Percentiles rank a stretch among this genome's conserved stretches.
phyloP scores from a whole-genome alignment of 1,139 yeast species.

The Geotrichum citri-aurantii region DNA sequence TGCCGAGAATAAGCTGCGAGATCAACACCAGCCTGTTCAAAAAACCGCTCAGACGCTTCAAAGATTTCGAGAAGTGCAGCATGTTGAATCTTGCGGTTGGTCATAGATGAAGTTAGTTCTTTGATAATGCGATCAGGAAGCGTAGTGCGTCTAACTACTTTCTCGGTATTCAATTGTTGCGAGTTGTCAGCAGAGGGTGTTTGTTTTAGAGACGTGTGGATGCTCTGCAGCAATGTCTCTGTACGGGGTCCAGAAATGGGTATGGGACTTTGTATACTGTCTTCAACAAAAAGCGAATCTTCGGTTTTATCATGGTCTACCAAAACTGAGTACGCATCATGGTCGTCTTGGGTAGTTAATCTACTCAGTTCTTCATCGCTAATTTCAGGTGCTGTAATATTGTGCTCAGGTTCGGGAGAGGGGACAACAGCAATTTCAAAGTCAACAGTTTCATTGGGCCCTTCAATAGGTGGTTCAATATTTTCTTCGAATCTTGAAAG shows the following conservation, averaged over 20 bases:
- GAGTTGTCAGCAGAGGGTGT: background rate
- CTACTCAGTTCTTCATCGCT: background rate
- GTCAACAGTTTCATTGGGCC: background rate
- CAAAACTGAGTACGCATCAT: constrained; percentile 8
- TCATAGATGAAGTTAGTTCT: constrained; percentile 25
- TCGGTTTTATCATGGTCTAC: constrained; percentile 4
- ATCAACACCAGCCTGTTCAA: constrained; percentile 29
- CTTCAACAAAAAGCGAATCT: background rate
- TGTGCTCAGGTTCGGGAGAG: background rate
- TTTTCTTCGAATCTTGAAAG: background rate
- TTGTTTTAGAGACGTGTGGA: background rate
- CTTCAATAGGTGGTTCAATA: background rate
- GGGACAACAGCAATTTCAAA: background rate
- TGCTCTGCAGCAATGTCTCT: background rate
- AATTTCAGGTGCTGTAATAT: background rate
- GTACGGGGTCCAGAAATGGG: background rate
- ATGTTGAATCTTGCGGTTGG: constrained; percentile 20
- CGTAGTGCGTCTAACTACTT: constrained; percentile 20
- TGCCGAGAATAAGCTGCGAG: constrained; percentile 31
- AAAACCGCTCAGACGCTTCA: constrained; percentile 28
- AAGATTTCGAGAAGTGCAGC: constrained; percentile 29
- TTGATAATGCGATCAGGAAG: constrained; percentile 25
- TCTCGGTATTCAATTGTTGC: background rate
- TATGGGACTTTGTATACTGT: background rate
- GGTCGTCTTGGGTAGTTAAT: constrained; percentile 12